Conservation (phyloP, 2,329 filamentous ascomycete species). For the Aspergillus ochraceus region DNA sequence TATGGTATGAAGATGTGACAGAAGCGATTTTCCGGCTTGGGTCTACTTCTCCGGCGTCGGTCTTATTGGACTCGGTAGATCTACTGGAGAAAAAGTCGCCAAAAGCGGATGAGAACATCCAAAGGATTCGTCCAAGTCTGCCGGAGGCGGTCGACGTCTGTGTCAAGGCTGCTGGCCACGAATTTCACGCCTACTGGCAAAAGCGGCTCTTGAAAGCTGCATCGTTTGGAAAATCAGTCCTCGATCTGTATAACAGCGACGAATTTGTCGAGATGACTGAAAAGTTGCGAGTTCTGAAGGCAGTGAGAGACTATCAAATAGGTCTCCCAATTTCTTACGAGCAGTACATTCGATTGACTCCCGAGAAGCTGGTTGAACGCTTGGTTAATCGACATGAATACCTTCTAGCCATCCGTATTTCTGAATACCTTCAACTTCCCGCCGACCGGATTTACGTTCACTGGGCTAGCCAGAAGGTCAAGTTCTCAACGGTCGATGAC, state of each 20-base stretch:
- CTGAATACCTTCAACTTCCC: conserved; percentile 80
- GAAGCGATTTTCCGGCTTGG: conserved; percentile 87
- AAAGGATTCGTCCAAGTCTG: conserved; percentile 82
- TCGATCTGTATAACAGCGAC: conserved; percentile 96
- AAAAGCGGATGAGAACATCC: conserved; percentile 96
- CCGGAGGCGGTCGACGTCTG: conserved; percentile 93
- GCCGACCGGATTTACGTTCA: conserved; percentile 92
- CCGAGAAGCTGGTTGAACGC: conserved; percentile 81
- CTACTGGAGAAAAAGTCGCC: conserved; percentile 91
- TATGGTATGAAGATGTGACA: conserved; percentile 59
- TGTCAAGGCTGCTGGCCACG: conserved; percentile 87
- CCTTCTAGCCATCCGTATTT: conserved; percentile 82
- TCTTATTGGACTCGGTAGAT: conserved; percentile 89
- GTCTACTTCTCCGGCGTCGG: conserved; percentile 83
- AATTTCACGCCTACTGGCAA: conserved; percentile 89
- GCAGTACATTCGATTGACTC: conserved; percentile 86
- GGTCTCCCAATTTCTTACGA: conserved; percentile 90
- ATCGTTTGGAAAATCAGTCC: conserved; percentile 94
- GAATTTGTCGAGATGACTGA: conserved; percentile 99
- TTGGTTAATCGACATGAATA: conserved; percentile 90
- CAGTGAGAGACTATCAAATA: conserved; percentile 85
- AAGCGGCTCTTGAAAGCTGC: conserved; percentile 95
- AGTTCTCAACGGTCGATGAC: conserved; percentile 79
- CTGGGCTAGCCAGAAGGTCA: conserved; percentile 95
- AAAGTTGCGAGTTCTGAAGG: conserved; percentile 86